Percentiles rank a stretch among this genome's conserved stretches.
Evolutionary conservation across 2,329 filamentous ascomycete species (phyloP).

Genomic region (Xylaria sp.): DNA sequence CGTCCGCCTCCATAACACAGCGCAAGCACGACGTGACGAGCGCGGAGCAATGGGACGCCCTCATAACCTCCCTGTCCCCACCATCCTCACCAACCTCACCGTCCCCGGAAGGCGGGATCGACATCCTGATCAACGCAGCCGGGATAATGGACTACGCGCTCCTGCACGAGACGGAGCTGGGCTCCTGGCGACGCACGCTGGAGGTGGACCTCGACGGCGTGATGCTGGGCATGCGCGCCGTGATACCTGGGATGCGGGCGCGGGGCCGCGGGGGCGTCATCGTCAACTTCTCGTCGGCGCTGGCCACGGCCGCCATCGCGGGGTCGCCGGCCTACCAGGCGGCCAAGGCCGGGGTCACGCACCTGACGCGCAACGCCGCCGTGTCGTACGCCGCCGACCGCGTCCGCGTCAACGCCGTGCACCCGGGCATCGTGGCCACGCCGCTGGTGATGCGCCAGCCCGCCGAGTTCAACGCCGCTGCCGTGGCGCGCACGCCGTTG

Average conservation of each 20-base stretch:
- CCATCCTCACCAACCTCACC: too few species aligned
- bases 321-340: constrained; percentile 10
- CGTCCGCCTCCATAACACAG: too few species aligned
- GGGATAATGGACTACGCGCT: constrained; percentile 13
- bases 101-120: too few species aligned
- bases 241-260: constrained; percentile 16
- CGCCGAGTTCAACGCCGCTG: background rate
- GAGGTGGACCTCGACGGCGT: constrained; percentile 16
- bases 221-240: constrained; percentile 13
- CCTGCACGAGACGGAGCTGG: constrained; percentile 8
- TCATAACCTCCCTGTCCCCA: too few species aligned
- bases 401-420: constrained; percentile 21
- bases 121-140: too few species aligned
- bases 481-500: background rate
- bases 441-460: background rate
- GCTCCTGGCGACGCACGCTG: background rate
- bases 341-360: constrained; percentile 13
- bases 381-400: constrained; percentile 2
- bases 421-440: background rate
- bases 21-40: constrained; percentile 2
- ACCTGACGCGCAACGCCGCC: constrained; percentile 16
- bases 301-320: too few species aligned
- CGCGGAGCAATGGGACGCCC: background rate
- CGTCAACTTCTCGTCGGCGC: constrained; percentile 19
- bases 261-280: constrained; percentile 1